phyloP scores from a whole-genome alignment of 257 asterid genomes.

The Catharanthus roseus region DNA sequence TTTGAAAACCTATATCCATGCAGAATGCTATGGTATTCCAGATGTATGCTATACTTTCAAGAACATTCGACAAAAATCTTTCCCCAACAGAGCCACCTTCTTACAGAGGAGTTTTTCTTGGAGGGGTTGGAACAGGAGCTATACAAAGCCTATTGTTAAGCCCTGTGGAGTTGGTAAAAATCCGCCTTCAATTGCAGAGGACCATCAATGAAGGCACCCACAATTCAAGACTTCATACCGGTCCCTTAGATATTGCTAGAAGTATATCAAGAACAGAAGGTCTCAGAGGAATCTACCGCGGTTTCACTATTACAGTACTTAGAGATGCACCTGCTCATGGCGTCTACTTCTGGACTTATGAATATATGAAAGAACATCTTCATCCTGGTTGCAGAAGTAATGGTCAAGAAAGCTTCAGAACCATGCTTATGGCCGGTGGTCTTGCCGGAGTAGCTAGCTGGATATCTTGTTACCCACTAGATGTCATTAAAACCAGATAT shows the following conservation, averaged over 20 bases:
- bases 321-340: constrained; percentile 79
- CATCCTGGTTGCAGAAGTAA: constrained; percentile 64
- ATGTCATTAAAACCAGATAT: constrained; percentile 66
- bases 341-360: constrained; percentile 64
- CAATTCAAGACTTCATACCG: constrained; percentile 25
- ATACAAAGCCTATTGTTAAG: constrained; percentile 59
- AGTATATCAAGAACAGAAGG: constrained; percentile 45
- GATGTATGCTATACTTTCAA: constrained; percentile 49
- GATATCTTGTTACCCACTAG: constrained; percentile 67
- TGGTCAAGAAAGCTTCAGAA: constrained; percentile 41
- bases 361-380: constrained; percentile 49
- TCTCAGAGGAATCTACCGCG: constrained; percentile 54
- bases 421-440: constrained; percentile 80
- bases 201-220: constrained; percentile 9
- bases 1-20: constrained; percentile 6
- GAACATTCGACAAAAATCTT: constrained; percentile 31
- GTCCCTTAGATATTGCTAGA: constrained; percentile 47
- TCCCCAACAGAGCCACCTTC: constrained; percentile 48
- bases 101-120: constrained; percentile 48
- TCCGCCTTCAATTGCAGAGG: constrained; percentile 58
- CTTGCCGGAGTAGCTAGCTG: constrained; percentile 74
- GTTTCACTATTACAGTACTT: constrained; percentile 53
- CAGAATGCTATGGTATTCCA: constrained; percentile 87
- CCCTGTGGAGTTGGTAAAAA: constrained; percentile 76
- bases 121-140: constrained; percentile 65